Conservation (phyloP, 257 asterid genomes). For the Solanum phureja region DNA sequence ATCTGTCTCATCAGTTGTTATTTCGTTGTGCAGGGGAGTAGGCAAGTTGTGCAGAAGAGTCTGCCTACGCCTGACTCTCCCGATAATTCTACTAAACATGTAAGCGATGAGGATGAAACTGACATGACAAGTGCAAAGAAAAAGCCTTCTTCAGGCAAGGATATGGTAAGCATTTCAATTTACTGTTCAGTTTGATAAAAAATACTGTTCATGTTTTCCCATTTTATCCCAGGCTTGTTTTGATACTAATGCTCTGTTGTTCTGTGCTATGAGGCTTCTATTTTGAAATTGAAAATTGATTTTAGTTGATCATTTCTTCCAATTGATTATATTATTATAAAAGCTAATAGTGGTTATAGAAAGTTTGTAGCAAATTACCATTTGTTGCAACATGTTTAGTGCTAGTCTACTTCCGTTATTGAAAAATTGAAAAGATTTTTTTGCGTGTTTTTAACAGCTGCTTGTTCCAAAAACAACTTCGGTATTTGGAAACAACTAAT, state of each 20-base stretch:
- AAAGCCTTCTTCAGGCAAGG: conserved; percentile 47
- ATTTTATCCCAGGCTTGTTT: neutral
- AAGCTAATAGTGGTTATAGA: neutral
- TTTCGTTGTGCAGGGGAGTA: conserved; percentile 21
- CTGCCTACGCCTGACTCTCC: conserved; percentile 38
- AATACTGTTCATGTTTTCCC: neutral
- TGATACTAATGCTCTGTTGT: neutral
- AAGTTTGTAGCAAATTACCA: neutral
- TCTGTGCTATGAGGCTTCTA: neutral
- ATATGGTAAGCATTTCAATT: conserved; percentile 26
- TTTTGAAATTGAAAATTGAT: neutral
- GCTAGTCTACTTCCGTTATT: neutral
- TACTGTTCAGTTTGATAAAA: neutral
- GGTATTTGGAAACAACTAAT: neutral
- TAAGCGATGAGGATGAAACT: conserved; percentile 36
- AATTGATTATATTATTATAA: neutral
- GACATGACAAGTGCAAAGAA: conserved; percentile 45
- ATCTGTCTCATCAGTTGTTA: conserved; percentile 1
- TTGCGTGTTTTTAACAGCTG: neutral
- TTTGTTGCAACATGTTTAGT: neutral
- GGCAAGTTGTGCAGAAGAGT: conserved; percentile 20
- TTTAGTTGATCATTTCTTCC: neutral
- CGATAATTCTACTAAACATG: conserved; percentile 32
- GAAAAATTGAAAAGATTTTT: neutral
- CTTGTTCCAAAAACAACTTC: neutral